Evolutionary conservation across 108 stramenopile genomes (phyloP), one percentile per base, ranked within the genome.

Genomic region (Nitzschia sp.): DNA sequence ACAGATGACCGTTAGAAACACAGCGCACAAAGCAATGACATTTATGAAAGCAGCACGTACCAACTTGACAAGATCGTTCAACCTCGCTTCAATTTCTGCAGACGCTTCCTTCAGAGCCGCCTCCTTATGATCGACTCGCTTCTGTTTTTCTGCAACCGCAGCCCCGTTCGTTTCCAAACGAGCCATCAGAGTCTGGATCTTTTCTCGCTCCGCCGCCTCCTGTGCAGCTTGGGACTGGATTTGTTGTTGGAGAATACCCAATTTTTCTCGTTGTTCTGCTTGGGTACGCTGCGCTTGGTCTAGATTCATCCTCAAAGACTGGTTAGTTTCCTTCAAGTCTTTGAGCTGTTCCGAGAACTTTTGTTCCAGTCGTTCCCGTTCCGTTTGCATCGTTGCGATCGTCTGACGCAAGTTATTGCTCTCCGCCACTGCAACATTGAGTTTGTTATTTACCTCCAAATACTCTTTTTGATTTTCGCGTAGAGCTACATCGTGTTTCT

Each of bases 121-220:
- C 34, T 75, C 73, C 40, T 57, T 55, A 21, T 68, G 53, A 41
- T 75, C 73, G 10, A 75, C 52, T 40, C 61, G 41, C 19, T 63
- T 68, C 29, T 75, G 67, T 38, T 75, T 75, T 48, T 75, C 57
- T 6, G 73, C 66, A 12, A 75, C 58, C 0, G 65, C 67, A 0
- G 39, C 46, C 15, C 66, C 67, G 46, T 63, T 75, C 1, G 65
- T 61, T 51, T 75, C 73, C 46, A 75, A 61, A 10, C 73, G 58
- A n/a, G 57, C 34, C 73, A 75, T 66, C 50, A 75, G 51, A 5
- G n/a, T 10, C 44, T 75, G 73, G 41, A 75, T 75, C 19, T 67
- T 75, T 39, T 67, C 52, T 8, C 73, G 73, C n/a, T 75, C 73
- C 9, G 58, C 41, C 7, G 42, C 9, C 7, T 75, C 66, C 21